Evolutionary conservation across 306 rosid species (phyloP).

Genomic region (Begonia loranthoides): DNA sequence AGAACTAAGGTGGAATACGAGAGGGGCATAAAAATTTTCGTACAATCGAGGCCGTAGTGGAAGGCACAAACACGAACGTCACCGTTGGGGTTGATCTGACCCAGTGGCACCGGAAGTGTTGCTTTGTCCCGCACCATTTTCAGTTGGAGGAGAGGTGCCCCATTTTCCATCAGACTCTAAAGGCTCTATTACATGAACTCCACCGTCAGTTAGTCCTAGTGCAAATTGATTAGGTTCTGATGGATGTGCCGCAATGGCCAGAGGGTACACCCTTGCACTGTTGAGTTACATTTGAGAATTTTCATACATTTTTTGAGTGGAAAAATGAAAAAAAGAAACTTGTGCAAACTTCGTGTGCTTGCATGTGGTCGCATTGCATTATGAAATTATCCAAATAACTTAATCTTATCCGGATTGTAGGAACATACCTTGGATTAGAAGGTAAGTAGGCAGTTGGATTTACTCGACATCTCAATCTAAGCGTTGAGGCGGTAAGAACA

Average conservation of each 20-base stretch:
- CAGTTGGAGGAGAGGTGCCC: slow-evolving; percentile 84
- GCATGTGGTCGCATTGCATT: no score
- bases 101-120: slow-evolving; percentile 40
- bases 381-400: no score
- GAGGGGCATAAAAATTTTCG: no score
- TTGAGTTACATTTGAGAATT: slow-evolving; percentile 1
- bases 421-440: slow-evolving; percentile 62
- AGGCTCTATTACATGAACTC: slow-evolving; percentile 87
- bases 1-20: background rate
- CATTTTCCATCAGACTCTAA: slow-evolving; percentile 88
- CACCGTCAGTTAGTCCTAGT: slow-evolving; percentile 85
- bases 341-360: no score
- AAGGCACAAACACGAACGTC: slow-evolving; percentile 13
- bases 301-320: background rate
- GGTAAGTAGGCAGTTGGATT: slow-evolving; percentile 65
- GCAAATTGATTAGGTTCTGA: slow-evolving; percentile 90
- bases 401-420: no score
- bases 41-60: background rate
- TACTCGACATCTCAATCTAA: slow-evolving; percentile 84
- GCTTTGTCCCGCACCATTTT: slow-evolving; percentile 93
- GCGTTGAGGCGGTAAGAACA: slow-evolving; percentile 69
- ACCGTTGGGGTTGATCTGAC: slow-evolving; percentile 79
- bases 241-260: slow-evolving; percentile 95
- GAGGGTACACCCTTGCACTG: slow-evolving; percentile 74
- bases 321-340: slow-evolving; percentile 2